Evolutionary conservation across 495 filamentous ascomycete species (phyloP), one percentile per base, ranked within the genome.

Genomic region (Cercophora scortea): DNA sequence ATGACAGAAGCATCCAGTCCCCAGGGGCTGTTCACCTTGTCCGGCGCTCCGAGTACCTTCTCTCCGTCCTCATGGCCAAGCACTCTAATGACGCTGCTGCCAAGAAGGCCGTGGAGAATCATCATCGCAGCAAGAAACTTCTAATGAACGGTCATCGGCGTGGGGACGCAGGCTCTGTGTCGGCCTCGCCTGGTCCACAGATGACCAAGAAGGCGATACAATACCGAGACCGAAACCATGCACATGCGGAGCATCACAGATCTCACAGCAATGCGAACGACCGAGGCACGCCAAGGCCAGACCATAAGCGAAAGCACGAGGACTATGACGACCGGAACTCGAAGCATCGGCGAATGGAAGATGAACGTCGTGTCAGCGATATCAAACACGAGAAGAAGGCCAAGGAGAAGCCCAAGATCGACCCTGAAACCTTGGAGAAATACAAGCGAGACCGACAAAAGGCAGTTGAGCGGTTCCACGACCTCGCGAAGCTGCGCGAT

Each of bases 11-110:
- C 15, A 87, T 88, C 1, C 95, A 96, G 60, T 92, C 93, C 4
- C 93, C 93, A 9, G 93, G 92, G 3, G 91, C 93, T 45, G 93
- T 97, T 34, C 93, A 99, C 61, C 82, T 99, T 38, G 93, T 97
- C 47, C 88, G 93, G 16, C 85, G 93, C 47, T 89, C 91, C 5
- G 91, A 97, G 63, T 97, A 97, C 61, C 79, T 99, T 19, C 76
- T 97, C 43, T 92, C 88, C 35, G 89, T 97, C 10, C 75, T 99
- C 42, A 86, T 89, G 57, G 87, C 90, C 73, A 78, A 83, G 66
- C 64, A 89, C 70, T 76, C 83, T 65, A 68, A 87, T 72, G 65
- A 83, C 72, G 64, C 86, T 70, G 83, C 78, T 34, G 87, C 86
- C n/a, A 88, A 85, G 64, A 81, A 82, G 61, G 85, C 84, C 2